These are phyloP conservation scores for Diophrys sp. DNA, from an alignment of 73 alveolate genomes.

Conservation along the genomic window DNA sequence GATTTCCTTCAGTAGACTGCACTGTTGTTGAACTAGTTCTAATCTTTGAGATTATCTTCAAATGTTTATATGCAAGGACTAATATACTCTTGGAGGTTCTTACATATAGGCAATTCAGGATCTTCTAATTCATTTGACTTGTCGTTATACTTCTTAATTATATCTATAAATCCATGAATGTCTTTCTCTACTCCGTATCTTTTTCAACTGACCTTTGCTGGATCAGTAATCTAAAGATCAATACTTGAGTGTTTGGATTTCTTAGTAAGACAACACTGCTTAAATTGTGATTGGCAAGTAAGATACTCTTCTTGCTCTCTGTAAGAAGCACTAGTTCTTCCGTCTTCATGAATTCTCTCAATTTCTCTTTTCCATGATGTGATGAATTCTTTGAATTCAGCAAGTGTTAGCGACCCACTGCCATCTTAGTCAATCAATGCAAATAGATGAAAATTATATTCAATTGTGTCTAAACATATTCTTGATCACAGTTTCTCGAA, in stretches of 20 bases:
- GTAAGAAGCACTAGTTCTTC: not conserved
- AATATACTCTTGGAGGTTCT: not conserved
- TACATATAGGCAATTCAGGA: not conserved
- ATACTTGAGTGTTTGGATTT: not conserved
- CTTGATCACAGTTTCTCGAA: not conserved
- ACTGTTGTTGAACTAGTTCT: too few species aligned
- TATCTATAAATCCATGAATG: not conserved
- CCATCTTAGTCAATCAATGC: not conserved
- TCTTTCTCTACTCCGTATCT: not conserved
- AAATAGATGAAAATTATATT: not conserved
- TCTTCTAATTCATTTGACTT: not conserved
- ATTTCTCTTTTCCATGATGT: not conserved
- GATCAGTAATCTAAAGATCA: not conserved
- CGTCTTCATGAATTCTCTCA: not conserved
- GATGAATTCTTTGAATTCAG: slow-evolving; percentile 6
- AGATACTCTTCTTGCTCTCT: not conserved
- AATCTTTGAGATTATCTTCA: too few species aligned
- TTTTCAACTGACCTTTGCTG: not conserved
- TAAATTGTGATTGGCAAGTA: not conserved
- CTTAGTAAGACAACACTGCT: not conserved
- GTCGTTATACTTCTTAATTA: not conserved
- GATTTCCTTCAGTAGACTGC: too few species aligned
- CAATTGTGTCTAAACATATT: slow-evolving; percentile 14
- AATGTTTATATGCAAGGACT: too few species aligned
- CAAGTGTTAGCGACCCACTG: slow-evolving; percentile 5